Conservation (phyloP, 768 basidiomycete species). For the Pleurotus tuoliensis region DNA sequence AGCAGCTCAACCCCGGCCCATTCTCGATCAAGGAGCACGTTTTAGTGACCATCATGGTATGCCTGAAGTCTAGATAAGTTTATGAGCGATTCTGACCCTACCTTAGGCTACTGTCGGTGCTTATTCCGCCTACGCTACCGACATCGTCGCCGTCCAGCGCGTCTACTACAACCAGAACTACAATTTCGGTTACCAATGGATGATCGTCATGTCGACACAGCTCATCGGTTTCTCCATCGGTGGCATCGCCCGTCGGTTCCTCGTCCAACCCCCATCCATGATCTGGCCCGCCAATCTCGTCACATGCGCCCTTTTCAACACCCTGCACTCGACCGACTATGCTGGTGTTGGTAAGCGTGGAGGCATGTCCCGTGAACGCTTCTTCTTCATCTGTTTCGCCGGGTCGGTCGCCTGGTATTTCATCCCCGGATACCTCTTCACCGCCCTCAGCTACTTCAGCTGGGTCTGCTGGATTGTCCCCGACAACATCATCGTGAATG, state of each 20-base stretch:
- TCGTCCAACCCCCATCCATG: constrained; percentile 71
- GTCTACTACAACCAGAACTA: constrained; percentile 68
- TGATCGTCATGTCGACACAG: constrained; percentile 72
- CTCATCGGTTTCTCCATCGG: constrained; percentile 84
- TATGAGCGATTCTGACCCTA: constrained; percentile 27
- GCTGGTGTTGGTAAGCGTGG: constrained; percentile 60
- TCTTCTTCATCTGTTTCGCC: constrained; percentile 66
- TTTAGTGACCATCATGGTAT: constrained; percentile 30
- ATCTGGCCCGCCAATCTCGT: constrained; percentile 80
- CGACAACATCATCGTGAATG: constrained; percentile 61
- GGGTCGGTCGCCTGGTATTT: constrained; percentile 63
- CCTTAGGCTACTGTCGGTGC: constrained; percentile 37
- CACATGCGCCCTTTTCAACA: constrained; percentile 75
- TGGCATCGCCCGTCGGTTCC: constrained; percentile 66
- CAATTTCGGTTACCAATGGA: constrained; percentile 67
- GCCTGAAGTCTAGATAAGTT: constrained; percentile 6
- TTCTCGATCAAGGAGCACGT: constrained; percentile 78
- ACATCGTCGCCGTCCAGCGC: constrained; percentile 72
- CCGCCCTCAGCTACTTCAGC: constrained; percentile 56
- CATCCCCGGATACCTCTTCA: constrained; percentile 73
- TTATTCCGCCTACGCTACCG: constrained; percentile 67
- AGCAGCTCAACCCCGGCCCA: constrained; percentile 59
- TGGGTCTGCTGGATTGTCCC: constrained; percentile 68
- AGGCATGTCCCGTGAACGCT: constrained; percentile 71
- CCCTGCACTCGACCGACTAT: constrained; percentile 70